Evolutionary conservation across 805 yeast genomes (phyloP).

Genomic region (Wickerhamomyces silvicola): DNA sequence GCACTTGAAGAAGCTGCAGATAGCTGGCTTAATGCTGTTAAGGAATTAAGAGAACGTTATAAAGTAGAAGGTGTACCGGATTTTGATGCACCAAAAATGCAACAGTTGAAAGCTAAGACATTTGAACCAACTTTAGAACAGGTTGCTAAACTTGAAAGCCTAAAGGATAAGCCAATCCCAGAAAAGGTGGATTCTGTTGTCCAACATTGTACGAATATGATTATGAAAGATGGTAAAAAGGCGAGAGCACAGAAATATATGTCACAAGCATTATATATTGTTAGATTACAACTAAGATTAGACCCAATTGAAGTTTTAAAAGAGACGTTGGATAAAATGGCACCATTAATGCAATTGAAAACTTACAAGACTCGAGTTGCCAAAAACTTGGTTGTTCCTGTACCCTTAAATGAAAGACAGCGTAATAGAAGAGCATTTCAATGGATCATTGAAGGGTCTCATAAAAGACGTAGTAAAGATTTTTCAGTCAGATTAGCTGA

Average conservation of each 20-base stretch:
- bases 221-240: constrained; percentile 91
- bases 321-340: constrained; percentile 70
- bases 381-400: constrained; percentile 73
- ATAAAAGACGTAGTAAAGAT: constrained; percentile 71
- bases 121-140: constrained; percentile 65
- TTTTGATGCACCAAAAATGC: constrained; percentile 21
- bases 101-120: constrained; percentile 17
- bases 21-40: constrained; percentile 41
- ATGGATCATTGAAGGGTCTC: constrained; percentile 86
- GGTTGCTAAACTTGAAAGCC: constrained; percentile 43
- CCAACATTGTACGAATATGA: constrained; percentile 72
- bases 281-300: constrained; percentile 60
- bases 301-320: constrained; percentile 79
- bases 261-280: constrained; percentile 73
- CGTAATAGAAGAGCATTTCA: constrained; percentile 79
- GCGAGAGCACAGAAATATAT: constrained; percentile 68
- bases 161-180: constrained; percentile 53
- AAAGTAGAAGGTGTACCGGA: constrained; percentile 28
- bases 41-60: constrained; percentile 27
- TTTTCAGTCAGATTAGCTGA: constrained; percentile 87
- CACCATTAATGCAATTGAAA: constrained; percentile 76
- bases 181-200: constrained; percentile 60
- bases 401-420: constrained; percentile 75
- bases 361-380: constrained; percentile 82
- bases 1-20: constrained; percentile 25